Percentiles rank a stretch among this genome's conserved stretches.
Conservation (phyloP, 441 rosid species). For the Francoa sonchifolia region DNA sequence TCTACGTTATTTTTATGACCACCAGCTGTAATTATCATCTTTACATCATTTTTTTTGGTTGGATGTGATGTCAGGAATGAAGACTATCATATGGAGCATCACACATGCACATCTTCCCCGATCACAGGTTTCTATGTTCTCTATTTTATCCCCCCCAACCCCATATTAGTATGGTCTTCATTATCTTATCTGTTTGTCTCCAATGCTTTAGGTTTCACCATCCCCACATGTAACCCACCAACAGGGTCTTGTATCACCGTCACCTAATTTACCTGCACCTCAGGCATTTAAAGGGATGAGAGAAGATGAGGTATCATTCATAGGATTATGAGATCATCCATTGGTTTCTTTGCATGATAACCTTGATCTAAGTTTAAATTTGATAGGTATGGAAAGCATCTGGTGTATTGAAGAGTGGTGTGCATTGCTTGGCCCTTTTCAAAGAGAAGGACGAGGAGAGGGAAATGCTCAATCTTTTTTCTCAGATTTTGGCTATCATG, state of each 20-base stretch:
- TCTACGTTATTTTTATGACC: no score
- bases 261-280: conserved; percentile 41
- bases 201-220: conserved; percentile 36
- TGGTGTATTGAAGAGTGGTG: conserved; percentile 89
- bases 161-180: no score
- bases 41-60: conserved; percentile 12
- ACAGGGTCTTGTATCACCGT: conserved; percentile 53
- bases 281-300: conserved; percentile 87
- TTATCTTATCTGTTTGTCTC: no score
- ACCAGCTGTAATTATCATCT: not conserved
- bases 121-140: conserved; percentile 47
- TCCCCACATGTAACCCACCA: conserved; percentile 50
- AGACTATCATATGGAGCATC: conserved; percentile 95
- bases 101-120: conserved; percentile 93
- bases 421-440: conserved; percentile 91
- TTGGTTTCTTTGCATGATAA: conserved; percentile 12
- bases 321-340: conserved; percentile 11
- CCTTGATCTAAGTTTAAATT: conserved; percentile 24
- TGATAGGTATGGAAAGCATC: conserved; percentile 90
- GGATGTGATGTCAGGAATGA: conserved; percentile 69
- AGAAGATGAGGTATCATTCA: conserved; percentile 80
- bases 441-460: conserved; percentile 97
- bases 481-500: conserved; percentile 85
- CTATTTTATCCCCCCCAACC: no score
- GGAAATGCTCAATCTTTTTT: conserved; percentile 78